Percentiles rank a stretch among this genome's conserved stretches.
Conservation (phyloP, 371 early-diverging fungal genomes). For the Rhizomucor miehei region DNA sequence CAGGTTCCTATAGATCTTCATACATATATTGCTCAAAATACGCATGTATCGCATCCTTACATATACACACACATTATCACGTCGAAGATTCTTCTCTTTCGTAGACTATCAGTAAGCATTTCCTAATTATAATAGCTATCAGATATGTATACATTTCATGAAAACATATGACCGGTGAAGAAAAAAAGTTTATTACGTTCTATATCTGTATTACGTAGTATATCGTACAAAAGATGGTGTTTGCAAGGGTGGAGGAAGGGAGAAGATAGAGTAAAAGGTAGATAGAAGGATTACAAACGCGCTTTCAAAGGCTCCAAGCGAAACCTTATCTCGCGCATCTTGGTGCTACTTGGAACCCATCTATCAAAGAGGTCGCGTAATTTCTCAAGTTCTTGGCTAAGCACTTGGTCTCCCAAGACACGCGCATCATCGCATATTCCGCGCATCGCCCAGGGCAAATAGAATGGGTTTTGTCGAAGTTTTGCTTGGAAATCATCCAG, state of each 20-base stretch:
- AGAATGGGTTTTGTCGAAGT: conserved; percentile 77
- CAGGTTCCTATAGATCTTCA: conserved; percentile 26
- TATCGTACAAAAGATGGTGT: too few species aligned
- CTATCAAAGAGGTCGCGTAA: conserved; percentile 63
- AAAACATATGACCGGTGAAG: too few species aligned
- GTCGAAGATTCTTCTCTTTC: background rate
- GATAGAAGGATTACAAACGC: conserved; percentile 5
- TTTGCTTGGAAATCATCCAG: conserved; percentile 51
- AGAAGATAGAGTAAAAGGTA: background rate
- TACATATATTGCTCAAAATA: background rate
- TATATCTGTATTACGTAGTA: too few species aligned
- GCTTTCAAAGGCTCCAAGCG: conserved; percentile 73
- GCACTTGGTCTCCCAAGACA: conserved; percentile 50
- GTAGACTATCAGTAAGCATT: background rate
- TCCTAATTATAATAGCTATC: background rate
- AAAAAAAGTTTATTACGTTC: conserved; percentile 31
- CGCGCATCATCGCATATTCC: conserved; percentile 66
- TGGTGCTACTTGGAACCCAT: conserved; percentile 79
- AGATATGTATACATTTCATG: too few species aligned
- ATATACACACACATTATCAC: background rate
- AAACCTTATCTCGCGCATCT: conserved; percentile 79
- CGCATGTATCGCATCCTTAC: background rate
- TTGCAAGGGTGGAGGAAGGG: too few species aligned
- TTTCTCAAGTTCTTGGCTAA: conserved; percentile 58
- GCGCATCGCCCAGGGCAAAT: conserved; percentile 90